Conservation (phyloP, 805 yeast genomes). For the Lipomyces lipofer region DNA sequence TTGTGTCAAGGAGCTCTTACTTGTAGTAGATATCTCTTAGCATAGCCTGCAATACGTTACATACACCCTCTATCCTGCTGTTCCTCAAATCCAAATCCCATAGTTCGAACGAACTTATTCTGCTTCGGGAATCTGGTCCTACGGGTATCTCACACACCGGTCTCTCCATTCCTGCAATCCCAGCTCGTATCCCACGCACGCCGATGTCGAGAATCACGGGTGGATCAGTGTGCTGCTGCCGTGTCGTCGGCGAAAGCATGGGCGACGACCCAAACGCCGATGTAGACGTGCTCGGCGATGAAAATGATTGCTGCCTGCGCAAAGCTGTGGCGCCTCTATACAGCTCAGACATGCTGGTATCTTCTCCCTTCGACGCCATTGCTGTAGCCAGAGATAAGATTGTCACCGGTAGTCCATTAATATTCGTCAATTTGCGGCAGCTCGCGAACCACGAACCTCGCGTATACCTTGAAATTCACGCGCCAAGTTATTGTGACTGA, state of each 20-base stretch:
- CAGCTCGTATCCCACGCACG: constrained; percentile 25
- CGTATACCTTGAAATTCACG: too few species aligned
- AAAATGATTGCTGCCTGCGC: constrained; percentile 3
- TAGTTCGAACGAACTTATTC: background rate
- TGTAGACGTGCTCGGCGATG: background rate
- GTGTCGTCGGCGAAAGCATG: constrained; percentile 13
- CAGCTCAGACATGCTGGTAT: too few species aligned
- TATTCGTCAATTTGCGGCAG: too few species aligned
- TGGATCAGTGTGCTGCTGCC: constrained; percentile 13
- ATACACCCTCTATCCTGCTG: background rate
- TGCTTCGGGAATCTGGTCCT: constrained; percentile 4
- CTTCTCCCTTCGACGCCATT: too few species aligned
- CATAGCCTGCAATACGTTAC: constrained; percentile 8
- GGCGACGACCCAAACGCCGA: constrained; percentile 14
- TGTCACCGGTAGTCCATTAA: too few species aligned
- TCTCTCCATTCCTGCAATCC: constrained; percentile 14
- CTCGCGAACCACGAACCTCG: too few species aligned
- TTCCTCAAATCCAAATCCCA: constrained; percentile 15
- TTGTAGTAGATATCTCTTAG: constrained; percentile 10
- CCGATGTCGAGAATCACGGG: constrained; percentile 28
- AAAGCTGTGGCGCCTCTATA: background rate
- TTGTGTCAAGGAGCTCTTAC: too few species aligned
- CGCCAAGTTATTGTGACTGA: too few species aligned
- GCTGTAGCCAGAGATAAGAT: too few species aligned
- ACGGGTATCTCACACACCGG: constrained; percentile 11